Percentiles rank a stretch among this genome's conserved stretches.
These are phyloP conservation scores for Polymyxa betae DNA, from an alignment of 208 protist genomes.

Conservation along the genomic window DNA sequence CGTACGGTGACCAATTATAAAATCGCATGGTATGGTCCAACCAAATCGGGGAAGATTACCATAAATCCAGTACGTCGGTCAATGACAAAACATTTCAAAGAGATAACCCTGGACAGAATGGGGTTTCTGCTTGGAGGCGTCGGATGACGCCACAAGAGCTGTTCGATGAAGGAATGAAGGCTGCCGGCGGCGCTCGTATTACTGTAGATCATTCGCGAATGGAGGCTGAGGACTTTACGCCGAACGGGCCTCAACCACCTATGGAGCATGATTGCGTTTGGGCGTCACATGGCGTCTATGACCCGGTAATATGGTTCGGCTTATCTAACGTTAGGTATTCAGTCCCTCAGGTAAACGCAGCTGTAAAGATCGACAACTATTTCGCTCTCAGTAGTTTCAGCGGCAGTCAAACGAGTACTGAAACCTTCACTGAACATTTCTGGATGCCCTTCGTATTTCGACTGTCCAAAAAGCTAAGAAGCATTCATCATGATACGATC, in stretches of 20 bases:
- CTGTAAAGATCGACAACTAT: neutral
- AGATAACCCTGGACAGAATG: too few species aligned
- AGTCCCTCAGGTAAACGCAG: neutral
- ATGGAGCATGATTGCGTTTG: neutral
- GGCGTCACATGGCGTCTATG: slow-evolving; percentile 21
- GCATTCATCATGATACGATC: neutral
- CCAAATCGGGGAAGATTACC: neutral
- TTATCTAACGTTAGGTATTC: neutral
- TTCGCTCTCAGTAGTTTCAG: neutral
- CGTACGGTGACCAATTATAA: neutral
- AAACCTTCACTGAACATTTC: neutral
- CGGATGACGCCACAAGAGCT: neutral
- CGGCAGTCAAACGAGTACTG: neutral
- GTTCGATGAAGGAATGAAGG: neutral
- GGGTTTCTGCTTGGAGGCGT: neutral
- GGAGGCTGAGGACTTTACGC: neutral
- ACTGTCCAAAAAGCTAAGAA: neutral
- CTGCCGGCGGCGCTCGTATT: neutral
- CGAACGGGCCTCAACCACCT: neutral
- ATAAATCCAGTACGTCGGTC: neutral
- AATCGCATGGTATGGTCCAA: neutral
- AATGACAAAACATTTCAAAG: too few species aligned
- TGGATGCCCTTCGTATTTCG: slow-evolving; percentile 45
- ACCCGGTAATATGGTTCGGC: neutral
- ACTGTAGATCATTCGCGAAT: neutral